Conservation (phyloP, 1,139 yeast genomes). For the Scheffersomyces illinoinensis region DNA sequence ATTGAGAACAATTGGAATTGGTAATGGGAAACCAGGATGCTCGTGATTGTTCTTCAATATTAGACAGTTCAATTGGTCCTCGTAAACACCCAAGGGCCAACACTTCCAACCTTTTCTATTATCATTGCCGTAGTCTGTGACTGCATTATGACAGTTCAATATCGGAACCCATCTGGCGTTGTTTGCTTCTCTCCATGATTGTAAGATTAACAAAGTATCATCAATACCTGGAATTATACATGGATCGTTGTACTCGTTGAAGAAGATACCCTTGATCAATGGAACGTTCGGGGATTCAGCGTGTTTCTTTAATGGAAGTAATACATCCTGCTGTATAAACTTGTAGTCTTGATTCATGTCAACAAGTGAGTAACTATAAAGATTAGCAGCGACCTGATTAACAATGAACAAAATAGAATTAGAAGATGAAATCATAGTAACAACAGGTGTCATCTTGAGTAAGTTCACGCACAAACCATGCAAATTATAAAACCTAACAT, state of each 20-base stretch:
- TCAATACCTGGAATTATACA: constrained; percentile 73
- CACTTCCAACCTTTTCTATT: constrained; percentile 56
- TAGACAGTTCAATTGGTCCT: constrained; percentile 70
- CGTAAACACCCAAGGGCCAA: constrained; percentile 87
- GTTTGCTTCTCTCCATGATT: constrained; percentile 74
- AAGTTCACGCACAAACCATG: constrained; percentile 44
- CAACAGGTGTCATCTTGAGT: constrained; percentile 40
- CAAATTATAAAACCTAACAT: constrained; percentile 40
- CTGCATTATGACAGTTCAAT: constrained; percentile 62
- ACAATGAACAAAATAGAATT: constrained; percentile 33
- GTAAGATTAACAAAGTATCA: constrained; percentile 66
- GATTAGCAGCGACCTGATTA: constrained; percentile 28
- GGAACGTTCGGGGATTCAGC: constrained; percentile 22
- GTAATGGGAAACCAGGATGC: constrained; percentile 72
- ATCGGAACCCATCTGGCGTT: constrained; percentile 90
- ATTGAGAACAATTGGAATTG: constrained; percentile 78
- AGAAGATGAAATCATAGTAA: constrained; percentile 37
- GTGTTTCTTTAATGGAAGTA: constrained; percentile 34
- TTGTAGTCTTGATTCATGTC: constrained; percentile 38
- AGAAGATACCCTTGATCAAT: constrained; percentile 68
- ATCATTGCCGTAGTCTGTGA: constrained; percentile 51
- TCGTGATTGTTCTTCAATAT: constrained; percentile 59
- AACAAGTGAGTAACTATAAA: constrained; percentile 38
- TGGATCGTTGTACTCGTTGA: constrained; percentile 86
- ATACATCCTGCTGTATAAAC: constrained; percentile 41